Evolutionary conservation across 345 rosid genomes (phyloP), one percentile per base, ranked within the genome.

Genomic region (Citrus mangshanensis): DNA sequence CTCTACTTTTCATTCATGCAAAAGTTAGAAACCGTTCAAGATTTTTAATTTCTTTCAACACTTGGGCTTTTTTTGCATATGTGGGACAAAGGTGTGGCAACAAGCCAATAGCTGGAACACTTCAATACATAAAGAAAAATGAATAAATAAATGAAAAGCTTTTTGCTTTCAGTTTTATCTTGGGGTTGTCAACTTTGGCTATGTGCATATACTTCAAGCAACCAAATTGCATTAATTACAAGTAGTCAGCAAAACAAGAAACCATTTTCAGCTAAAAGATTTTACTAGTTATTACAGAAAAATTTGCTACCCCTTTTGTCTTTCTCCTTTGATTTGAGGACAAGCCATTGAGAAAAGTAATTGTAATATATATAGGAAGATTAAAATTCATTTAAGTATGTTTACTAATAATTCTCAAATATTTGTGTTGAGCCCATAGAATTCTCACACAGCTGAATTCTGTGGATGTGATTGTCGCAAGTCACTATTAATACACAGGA

Each of bases 1-100:
- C 21, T 16, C 22, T 54, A 14, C 58, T 5, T 6, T 54, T 18
- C 1, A 18, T 70, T 62, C 72, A 81, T 77, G 86, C 82, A 83
- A 83, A 82, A 72, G 72, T 77, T 77, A 78, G 84, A 86, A 88
- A 87, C 89, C 80, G 89, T 84, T 89, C 81, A 77, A 77, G 88
- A 78, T 40, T 79, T 82, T 51, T 51, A 51, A 51, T 51, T 77
- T 21, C 28, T 54, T 35, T 80, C 69, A 77, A 51, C 75, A 76
- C 72, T 18, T 62, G 81, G 54, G 71, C 69, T n/a, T n/a, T 76
- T 79, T 81, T 46, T 46, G 51, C 18, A 46, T 49, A 72, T 77
- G 71, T 72, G 85, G 30, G 70, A 51, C 51, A 77, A 81, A 76
- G 18, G n/a, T 69, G 55, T 32, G 28, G 63, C 72, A 70, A 54